phyloP scores from a whole-genome alignment of 192 early-diverging fungal genomes.

The Coemansia sp. region DNA sequence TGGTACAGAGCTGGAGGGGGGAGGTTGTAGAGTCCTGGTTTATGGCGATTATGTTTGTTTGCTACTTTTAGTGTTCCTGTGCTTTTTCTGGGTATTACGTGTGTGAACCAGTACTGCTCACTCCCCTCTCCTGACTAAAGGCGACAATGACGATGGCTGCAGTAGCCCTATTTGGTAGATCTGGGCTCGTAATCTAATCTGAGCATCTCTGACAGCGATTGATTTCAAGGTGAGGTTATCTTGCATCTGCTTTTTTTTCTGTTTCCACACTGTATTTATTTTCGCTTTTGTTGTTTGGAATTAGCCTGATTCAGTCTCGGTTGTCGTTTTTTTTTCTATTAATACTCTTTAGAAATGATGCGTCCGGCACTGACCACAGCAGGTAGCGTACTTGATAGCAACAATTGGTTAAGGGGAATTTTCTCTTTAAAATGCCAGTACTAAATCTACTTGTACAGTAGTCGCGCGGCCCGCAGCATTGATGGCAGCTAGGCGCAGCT shows the following conservation, averaged over 20 bases:
- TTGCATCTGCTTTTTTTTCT: background rate
- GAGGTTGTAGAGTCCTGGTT: background rate
- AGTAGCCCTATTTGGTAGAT: background rate
- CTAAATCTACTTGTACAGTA: too few species aligned
- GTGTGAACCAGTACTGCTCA: background rate
- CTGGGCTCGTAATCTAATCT: background rate
- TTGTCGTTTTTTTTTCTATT: background rate
- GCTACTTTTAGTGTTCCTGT: background rate
- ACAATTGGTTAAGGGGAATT: background rate
- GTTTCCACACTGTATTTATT: background rate
- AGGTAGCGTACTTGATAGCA: constrained; percentile 18
- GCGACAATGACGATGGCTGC: too few species aligned
- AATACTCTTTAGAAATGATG: constrained; percentile 10
- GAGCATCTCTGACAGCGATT: background rate
- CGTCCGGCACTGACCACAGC: constrained; percentile 4
- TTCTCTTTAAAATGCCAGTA: background rate
- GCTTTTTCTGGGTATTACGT: background rate
- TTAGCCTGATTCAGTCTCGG: background rate
- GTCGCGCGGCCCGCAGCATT: too few species aligned
- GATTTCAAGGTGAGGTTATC: background rate
- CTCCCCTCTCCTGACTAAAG: too few species aligned
- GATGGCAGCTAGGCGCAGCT: too few species aligned
- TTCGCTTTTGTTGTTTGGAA: background rate
- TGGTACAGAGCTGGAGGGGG: too few species aligned
- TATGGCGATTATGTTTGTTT: constrained; percentile 6